Percentiles rank a stretch among this genome's conserved stretches.
phyloP scores from a whole-genome alignment of 768 basidiomycete species.

The Suillus decipiens region DNA sequence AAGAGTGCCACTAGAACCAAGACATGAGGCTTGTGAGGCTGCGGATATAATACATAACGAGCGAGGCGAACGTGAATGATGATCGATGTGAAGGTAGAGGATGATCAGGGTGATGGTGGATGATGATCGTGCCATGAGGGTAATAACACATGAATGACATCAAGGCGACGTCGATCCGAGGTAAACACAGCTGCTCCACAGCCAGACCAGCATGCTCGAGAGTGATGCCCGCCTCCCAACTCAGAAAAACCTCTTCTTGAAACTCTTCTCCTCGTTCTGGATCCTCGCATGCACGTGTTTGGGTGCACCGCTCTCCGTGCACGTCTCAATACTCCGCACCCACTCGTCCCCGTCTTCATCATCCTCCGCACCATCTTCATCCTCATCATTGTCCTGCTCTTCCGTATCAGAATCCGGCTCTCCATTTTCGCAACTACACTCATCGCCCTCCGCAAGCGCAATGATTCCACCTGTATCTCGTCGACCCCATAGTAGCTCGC shows the following conservation, averaged over 20 bases:
- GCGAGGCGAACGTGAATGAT: conserved; percentile 3
- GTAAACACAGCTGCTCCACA: background rate
- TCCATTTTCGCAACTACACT: conserved; percentile 67
- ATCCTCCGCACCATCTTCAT: conserved; percentile 34
- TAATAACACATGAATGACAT: background rate
- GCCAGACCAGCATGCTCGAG: background rate
- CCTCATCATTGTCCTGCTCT: conserved; percentile 62
- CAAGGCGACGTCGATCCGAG: background rate
- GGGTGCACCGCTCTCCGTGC: conserved; percentile 52
- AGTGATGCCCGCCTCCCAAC: background rate
- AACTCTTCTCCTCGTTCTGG: conserved; percentile 67
- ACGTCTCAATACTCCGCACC: conserved; percentile 73
- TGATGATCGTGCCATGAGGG: background rate
- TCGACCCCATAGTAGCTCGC: conserved; percentile 82
- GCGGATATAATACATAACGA: background rate
- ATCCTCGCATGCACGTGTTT: conserved; percentile 77
- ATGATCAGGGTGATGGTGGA: conserved; percentile 5
- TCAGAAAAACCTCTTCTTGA: conserved; percentile 76
- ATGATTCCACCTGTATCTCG: conserved; percentile 76
- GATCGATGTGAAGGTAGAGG: conserved; percentile 3
- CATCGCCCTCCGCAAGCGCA: conserved; percentile 34
- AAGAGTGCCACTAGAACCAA: conserved; percentile 9
- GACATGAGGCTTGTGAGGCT: conserved; percentile 5
- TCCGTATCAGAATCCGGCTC: conserved; percentile 19
- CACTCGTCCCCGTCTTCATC: conserved; percentile 88